Percentiles rank a stretch among this genome's conserved stretches.
Evolutionary conservation across 768 basidiomycete genomes (phyloP).

Genomic region (Cystofilobasidium macerans): DNA sequence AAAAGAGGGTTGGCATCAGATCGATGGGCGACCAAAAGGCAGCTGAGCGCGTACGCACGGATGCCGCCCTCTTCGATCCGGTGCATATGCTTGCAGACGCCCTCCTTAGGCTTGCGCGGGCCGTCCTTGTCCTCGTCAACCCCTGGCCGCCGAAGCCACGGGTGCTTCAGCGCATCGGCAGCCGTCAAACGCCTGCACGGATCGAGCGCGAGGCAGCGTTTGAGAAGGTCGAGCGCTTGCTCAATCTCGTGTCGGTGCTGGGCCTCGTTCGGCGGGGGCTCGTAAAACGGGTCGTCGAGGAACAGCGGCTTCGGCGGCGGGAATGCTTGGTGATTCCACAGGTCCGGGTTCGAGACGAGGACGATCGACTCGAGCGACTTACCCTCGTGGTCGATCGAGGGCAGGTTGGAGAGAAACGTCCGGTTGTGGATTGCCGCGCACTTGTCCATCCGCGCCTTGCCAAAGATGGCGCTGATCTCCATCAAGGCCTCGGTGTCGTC

Average conservation of each 20-base stretch:
- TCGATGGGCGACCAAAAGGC: no score
- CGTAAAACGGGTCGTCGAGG: slow-evolving; percentile 31
- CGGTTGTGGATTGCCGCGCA: slow-evolving; percentile 81
- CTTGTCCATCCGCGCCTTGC: slow-evolving; percentile 68
- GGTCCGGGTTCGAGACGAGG: slow-evolving; percentile 58
- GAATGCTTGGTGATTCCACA: slow-evolving; percentile 33
- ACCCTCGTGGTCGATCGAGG: slow-evolving; percentile 57
- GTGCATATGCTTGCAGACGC: slow-evolving; percentile 13
- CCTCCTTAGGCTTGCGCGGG: slow-evolving; percentile 18
- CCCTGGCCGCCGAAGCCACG: slow-evolving; percentile 51
- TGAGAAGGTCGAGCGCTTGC: slow-evolving; percentile 62
- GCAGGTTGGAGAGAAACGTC: slow-evolving; percentile 79
- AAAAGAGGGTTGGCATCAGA: background rate
- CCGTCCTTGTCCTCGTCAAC: slow-evolving; percentile 39
- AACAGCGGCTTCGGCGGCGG: slow-evolving; percentile 47
- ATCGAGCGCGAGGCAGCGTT: slow-evolving; percentile 62
- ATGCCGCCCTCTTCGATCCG: background rate
- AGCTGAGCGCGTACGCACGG: background rate
- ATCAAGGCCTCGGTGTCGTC: slow-evolving; percentile 92
- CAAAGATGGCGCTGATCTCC: slow-evolving; percentile 83
- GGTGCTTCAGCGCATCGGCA: slow-evolving; percentile 60
- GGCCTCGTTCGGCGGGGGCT: slow-evolving; percentile 35
- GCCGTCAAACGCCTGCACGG: slow-evolving; percentile 68
- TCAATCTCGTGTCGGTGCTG: slow-evolving; percentile 50
- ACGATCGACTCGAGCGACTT: slow-evolving; percentile 65